phyloP scores from a whole-genome alignment of 225 moss, liverwort and hornwort genomes.

The Ulota crispa region DNA sequence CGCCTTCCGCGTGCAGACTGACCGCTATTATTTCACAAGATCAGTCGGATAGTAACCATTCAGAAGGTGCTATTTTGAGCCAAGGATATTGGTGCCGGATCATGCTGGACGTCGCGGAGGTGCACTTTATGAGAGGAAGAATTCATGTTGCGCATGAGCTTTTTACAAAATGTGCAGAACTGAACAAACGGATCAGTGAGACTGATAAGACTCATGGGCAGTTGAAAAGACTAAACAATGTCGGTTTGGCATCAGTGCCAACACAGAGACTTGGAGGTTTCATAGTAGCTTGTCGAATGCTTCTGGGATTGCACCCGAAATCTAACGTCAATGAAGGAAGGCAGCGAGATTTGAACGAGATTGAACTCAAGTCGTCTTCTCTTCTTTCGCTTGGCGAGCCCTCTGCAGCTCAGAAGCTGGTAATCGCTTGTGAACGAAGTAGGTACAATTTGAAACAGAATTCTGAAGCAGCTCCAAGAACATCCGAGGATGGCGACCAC shows the following conservation, averaged over 20 bases:
- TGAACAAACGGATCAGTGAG: conserved; percentile 38
- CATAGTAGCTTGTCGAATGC: conserved; percentile 94
- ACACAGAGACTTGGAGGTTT: conserved; percentile 83
- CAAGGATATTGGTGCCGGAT: conserved; percentile 68
- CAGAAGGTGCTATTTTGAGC: conserved; percentile 36
- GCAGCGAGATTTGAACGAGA: conserved; percentile 30
- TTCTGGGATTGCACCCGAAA: conserved; percentile 58
- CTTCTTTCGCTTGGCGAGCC: conserved; percentile 58
- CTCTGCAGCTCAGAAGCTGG: conserved; percentile 61
- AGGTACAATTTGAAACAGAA: conserved; percentile 59
- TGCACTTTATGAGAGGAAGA: conserved; percentile 97
- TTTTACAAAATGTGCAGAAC: conserved; percentile 72
- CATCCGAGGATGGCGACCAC: conserved; percentile 16
- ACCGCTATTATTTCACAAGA: conserved; percentile 26
- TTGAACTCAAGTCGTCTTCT: conserved; percentile 41
- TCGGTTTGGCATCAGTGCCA: conserved; percentile 49
- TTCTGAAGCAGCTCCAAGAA: conserved; percentile 30
- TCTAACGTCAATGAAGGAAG: conserved; percentile 41
- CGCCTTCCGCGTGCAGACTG: conserved; percentile 32
- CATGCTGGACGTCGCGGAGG: conserved; percentile 90
- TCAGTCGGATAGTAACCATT: conserved; percentile 22
- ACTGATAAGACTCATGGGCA: conserved; percentile 34
- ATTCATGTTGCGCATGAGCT: conserved; percentile 77
- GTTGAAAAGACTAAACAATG: conserved; percentile 18
- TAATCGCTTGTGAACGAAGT: conserved; percentile 81